phyloP scores from a whole-genome alignment of 2,329 filamentous ascomycete species.

The Fusarium chaquense region DNA sequence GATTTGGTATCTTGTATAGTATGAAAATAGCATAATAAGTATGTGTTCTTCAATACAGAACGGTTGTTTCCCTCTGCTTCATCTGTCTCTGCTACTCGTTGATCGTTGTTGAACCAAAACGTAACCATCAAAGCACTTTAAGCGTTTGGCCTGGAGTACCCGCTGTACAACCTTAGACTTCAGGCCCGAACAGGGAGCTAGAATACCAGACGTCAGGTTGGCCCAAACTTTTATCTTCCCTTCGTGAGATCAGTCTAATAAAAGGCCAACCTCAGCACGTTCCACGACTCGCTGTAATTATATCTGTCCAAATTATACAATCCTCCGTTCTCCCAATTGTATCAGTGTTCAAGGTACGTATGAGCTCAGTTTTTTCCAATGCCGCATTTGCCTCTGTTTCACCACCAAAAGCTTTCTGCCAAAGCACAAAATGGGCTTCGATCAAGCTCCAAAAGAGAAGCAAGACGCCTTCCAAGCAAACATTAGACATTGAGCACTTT shows the following conservation, averaged over 20 bases:
- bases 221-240: constrained; percentile 49
- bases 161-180: constrained; percentile 51
- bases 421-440: constrained; percentile 21
- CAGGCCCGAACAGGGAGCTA: constrained; percentile 48
- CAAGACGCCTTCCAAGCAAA: constrained; percentile 33
- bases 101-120: not conserved
- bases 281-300: constrained; percentile 39
- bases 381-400: constrained; percentile 32
- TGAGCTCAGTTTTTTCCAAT: constrained; percentile 25
- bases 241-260: constrained; percentile 47
- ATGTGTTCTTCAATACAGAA: not conserved
- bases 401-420: constrained; percentile 23
- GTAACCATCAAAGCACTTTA: not conserved
- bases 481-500: constrained; percentile 14
- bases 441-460: constrained; percentile 16
- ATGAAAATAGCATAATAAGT: not conserved
- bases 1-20: not conserved
- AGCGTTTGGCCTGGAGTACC: constrained; percentile 10
- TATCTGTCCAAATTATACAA: constrained; percentile 36
- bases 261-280: constrained; percentile 42
- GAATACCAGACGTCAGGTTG: constrained; percentile 34
- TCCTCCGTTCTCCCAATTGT: constrained; percentile 32
- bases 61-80: not conserved
- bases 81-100: no score
- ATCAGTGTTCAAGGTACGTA: constrained; percentile 46